A percentile compares a stretch with the other conserved stretches of the same genome.
Conservation (phyloP, 225 moss, liverwort and hornwort genomes). For the Sphagnum tenellum region DNA sequence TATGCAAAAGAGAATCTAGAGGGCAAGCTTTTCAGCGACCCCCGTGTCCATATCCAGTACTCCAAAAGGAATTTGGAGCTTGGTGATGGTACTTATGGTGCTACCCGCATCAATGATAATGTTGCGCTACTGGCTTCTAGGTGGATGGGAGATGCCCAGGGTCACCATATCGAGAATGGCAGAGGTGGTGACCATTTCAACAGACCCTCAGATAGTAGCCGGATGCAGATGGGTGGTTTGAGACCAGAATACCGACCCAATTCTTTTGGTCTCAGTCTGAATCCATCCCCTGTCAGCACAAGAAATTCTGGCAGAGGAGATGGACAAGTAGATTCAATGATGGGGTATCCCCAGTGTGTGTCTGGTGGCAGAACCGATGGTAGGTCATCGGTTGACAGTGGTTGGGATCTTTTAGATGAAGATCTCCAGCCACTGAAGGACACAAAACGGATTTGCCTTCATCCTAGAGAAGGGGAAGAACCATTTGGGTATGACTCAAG, state of each 20-base stretch:
- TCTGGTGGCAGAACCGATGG: constrained; percentile 13
- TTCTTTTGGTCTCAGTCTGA: constrained; percentile 17
- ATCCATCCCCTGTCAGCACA: constrained; percentile 18
- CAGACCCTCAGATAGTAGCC: constrained; percentile 4
- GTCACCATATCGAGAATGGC: background rate
- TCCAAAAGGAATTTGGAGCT: constrained; percentile 59
- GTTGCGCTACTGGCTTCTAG: constrained; percentile 13
- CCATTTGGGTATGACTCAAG: constrained; percentile 15
- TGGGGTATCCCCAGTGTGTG: constrained; percentile 8
- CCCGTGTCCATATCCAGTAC: constrained; percentile 54
- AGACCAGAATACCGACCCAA: constrained; percentile 48
- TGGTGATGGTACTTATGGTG: constrained; percentile 18
- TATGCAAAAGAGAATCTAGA: constrained; percentile 45
- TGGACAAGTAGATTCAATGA: constrained; percentile 1
- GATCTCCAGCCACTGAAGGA: constrained; percentile 19
- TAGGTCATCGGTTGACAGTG: constrained; percentile 22
- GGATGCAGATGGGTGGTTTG: constrained; percentile 25
- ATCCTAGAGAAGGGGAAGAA: constrained; percentile 13
- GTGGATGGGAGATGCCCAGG: constrained; percentile 13
- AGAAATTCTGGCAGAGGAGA: constrained; percentile 18
- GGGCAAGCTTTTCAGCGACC: constrained; percentile 55
- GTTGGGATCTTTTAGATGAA: constrained; percentile 40
- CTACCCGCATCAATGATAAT: constrained; percentile 3
- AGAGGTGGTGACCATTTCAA: constrained; percentile 6
- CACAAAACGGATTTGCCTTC: constrained; percentile 25